Evolutionary conservation across 495 filamentous ascomycete genomes (phyloP).

Genomic region (Jackrogersella multiformis): DNA sequence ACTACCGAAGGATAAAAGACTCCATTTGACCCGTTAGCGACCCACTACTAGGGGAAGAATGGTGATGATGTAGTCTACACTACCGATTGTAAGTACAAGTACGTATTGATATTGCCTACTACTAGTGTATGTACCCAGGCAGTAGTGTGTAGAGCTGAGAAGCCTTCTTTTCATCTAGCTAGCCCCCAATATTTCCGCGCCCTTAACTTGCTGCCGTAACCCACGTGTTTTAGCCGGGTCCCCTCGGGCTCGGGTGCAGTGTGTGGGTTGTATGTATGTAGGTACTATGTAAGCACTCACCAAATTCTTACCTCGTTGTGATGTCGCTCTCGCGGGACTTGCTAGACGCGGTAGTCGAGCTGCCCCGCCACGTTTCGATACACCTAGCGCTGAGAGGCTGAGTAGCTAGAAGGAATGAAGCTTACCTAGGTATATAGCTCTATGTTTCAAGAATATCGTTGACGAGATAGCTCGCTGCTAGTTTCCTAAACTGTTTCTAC

Average conservation of each 20-base stretch:
- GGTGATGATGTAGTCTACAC: background rate
- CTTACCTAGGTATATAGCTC: slow-evolving; percentile 21
- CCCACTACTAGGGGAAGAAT: slow-evolving; percentile 1
- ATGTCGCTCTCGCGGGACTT: slow-evolving; percentile 7
- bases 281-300: background rate
- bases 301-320: background rate
- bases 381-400: slow-evolving; percentile 28
- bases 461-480: slow-evolving; percentile 25
- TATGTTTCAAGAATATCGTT: slow-evolving; percentile 31
- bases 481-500: slow-evolving; percentile 23
- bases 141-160: slow-evolving; percentile 29
- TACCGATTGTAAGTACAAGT: background rate
- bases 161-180: slow-evolving; percentile 8
- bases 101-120: too few species aligned
- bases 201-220: slow-evolving; percentile 16
- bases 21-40: background rate
- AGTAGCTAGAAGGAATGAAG: slow-evolving; percentile 31
- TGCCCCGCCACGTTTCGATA: slow-evolving; percentile 34
- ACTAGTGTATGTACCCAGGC: too few species aligned
- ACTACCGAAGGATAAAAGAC: slow-evolving; percentile 21
- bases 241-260: slow-evolving; percentile 18
- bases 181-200: slow-evolving; percentile 32
- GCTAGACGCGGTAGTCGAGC: slow-evolving; percentile 28
- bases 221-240: slow-evolving; percentile 40
- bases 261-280: background rate